Conservation (phyloP, 2,329 filamentous ascomycete species). For the Clonostachys byssicola region DNA sequence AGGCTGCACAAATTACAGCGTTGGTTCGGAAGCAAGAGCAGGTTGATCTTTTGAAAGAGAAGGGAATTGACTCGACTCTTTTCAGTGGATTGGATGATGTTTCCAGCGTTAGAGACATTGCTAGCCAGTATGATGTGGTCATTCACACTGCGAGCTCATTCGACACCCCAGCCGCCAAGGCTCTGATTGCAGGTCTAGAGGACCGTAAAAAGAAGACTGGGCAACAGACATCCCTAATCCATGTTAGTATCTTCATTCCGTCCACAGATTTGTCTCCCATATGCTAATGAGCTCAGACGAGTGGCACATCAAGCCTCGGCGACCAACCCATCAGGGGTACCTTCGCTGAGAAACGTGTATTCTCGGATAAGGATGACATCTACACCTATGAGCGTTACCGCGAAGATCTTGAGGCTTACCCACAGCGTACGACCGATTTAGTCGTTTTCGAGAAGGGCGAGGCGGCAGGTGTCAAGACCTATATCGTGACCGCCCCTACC, state of each 20-base stretch:
- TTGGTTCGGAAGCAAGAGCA: conserved; percentile 18
- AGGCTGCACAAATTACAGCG: conserved; percentile 9
- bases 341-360: conserved; percentile 14
- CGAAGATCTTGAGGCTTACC: conserved; percentile 28
- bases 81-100: conserved; percentile 8
- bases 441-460: conserved; percentile 31
- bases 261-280: background rate
- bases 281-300: conserved; percentile 16
- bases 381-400: conserved; percentile 30
- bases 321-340: conserved; percentile 27
- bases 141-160: background rate
- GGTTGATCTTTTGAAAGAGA: conserved; percentile 9
- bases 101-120: background rate
- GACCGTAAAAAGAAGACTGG: too few relatives aligned
- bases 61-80: conserved; percentile 13
- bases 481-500: conserved; percentile 38
- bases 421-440: conserved; percentile 38
- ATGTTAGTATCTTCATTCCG: background rate
- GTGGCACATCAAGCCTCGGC: conserved; percentile 36
- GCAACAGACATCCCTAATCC: background rate
- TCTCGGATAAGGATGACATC: conserved; percentile 36
- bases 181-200: background rate
- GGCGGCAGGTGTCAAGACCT: conserved; percentile 32
- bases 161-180: background rate
- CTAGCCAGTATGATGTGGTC: background rate